Evolutionary conservation across 352 stramenopile genomes (phyloP).

Genomic region (Globisporangium takayamanum): DNA sequence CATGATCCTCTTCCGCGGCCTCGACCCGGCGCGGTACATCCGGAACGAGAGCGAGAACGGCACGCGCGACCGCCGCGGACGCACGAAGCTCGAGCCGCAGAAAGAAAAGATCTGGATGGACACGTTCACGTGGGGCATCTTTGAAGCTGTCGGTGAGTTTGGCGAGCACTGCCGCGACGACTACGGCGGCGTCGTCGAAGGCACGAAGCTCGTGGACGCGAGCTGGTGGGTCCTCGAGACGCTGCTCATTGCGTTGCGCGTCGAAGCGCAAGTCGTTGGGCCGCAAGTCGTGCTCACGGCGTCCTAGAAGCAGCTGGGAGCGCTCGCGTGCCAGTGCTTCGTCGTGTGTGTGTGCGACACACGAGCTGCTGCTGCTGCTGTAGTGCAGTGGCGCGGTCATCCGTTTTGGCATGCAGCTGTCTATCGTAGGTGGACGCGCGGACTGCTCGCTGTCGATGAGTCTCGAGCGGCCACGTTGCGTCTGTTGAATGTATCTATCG

Average conservation of each 20-base stretch:
- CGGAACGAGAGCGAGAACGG: slow-evolving; percentile 36
- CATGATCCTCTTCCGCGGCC: slow-evolving; percentile 44
- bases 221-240: slow-evolving; percentile 72
- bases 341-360: neutral
- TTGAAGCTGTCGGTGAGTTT: slow-evolving; percentile 30
- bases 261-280: slow-evolving; percentile 43
- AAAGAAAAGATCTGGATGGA: slow-evolving; percentile 61
- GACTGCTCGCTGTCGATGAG: too few relatives aligned
- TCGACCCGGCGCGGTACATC: slow-evolving; percentile 54
- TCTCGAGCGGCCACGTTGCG: too few relatives aligned
- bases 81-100: slow-evolving; percentile 38
- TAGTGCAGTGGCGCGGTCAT: too few relatives aligned
- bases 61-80: slow-evolving; percentile 48
- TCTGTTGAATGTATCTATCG: too few relatives aligned
- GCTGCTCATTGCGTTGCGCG: slow-evolving; percentile 55
- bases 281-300: slow-evolving; percentile 18
- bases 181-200: slow-evolving; percentile 55
- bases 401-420: too few relatives aligned
- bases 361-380: too few relatives aligned
- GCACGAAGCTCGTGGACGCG: slow-evolving; percentile 43
- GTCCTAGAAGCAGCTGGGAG: slow-evolving; percentile 1
- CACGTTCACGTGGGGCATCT: slow-evolving; percentile 66
- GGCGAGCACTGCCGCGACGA: slow-evolving; percentile 42
- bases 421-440: too few relatives aligned
- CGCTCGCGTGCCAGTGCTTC: too few relatives aligned